Conservation (phyloP, 768 basidiomycete species). For the Tricholoma hemisulphureum region DNA sequence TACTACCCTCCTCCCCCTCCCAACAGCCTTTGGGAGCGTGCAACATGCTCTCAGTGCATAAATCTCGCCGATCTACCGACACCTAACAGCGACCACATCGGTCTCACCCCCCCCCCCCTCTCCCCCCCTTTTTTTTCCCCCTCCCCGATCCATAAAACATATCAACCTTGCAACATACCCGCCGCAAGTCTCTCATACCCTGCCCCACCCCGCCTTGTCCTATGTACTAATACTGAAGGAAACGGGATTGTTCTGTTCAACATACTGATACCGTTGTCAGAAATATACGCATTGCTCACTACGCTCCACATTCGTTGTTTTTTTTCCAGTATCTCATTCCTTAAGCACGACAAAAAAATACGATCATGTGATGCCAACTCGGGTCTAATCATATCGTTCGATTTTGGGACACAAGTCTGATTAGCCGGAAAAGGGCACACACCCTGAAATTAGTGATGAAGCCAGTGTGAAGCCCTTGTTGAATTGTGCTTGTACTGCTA, state of each 20-base stretch:
- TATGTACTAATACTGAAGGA: conserved; percentile 1
- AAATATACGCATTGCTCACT: conserved; percentile 2
- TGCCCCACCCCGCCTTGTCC: conserved; percentile 8
- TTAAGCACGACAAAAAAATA: not conserved
- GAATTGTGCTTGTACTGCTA: no score
- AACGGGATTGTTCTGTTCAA: conserved; percentile 3
- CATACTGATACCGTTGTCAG: conserved; percentile 1
- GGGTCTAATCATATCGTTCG: not conserved
- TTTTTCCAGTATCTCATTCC: not conserved
- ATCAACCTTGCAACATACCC: conserved; percentile 10
- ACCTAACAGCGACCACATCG: not conserved
- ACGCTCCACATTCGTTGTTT: conserved; percentile 1
- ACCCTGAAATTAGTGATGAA: no score
- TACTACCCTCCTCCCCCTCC: not conserved
- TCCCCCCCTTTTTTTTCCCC: not conserved
- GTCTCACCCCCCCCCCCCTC: not conserved
- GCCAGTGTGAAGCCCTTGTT: no score
- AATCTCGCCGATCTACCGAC: not conserved
- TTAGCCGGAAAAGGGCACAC: no score
- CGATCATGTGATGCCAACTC: not conserved
- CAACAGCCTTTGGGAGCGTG: not conserved
- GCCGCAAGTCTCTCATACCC: conserved; percentile 13
- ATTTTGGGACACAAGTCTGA: no score
- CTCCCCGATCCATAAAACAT: not conserved
- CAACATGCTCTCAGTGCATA: not conserved